These are phyloP conservation scores for Sinapis alba DNA, from an alignment of 441 rosid species.

Conservation along the genomic window DNA sequence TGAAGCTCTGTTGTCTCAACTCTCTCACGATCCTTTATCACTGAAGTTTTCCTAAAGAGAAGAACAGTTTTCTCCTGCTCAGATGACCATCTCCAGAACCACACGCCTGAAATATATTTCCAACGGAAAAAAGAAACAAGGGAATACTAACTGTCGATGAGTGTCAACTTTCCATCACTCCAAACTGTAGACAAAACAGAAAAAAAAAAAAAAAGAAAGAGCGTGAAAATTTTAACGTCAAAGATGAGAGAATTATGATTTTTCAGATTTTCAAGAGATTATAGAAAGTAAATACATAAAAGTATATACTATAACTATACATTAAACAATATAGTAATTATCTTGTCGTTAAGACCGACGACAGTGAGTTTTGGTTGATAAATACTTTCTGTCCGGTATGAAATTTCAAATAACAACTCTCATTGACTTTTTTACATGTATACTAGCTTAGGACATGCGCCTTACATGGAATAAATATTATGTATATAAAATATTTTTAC, in stretches of 20 bases:
- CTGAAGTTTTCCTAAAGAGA: neutral
- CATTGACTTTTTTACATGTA: no score
- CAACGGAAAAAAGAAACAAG: neutral
- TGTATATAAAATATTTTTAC: no score
- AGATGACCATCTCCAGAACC: neutral
- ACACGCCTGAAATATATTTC: neutral
- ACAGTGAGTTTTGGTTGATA: constrained; percentile 54
- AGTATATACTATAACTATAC: neutral
- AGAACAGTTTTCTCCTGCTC: constrained; percentile 18
- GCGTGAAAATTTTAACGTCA: constrained; percentile 13
- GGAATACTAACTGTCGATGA: constrained; percentile 10
- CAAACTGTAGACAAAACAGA: constrained; percentile 15
- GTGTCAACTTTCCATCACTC: constrained; percentile 9
- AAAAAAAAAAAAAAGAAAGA: neutral
- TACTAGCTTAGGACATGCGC: no score
- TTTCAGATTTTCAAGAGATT: constrained; percentile 1
- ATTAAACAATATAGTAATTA: constrained; percentile 26
- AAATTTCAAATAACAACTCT: no score
- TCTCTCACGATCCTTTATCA: neutral
- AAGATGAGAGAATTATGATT: neutral
- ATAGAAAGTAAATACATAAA: constrained; percentile 5
- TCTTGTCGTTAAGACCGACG: constrained; percentile 56
- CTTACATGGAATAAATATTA: no score
- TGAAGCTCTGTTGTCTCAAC: neutral
- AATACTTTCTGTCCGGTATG: constrained; percentile 70